phyloP scores from a whole-genome alignment of 2,329 filamentous ascomycete genomes.

The Fusarium vanettenii region DNA sequence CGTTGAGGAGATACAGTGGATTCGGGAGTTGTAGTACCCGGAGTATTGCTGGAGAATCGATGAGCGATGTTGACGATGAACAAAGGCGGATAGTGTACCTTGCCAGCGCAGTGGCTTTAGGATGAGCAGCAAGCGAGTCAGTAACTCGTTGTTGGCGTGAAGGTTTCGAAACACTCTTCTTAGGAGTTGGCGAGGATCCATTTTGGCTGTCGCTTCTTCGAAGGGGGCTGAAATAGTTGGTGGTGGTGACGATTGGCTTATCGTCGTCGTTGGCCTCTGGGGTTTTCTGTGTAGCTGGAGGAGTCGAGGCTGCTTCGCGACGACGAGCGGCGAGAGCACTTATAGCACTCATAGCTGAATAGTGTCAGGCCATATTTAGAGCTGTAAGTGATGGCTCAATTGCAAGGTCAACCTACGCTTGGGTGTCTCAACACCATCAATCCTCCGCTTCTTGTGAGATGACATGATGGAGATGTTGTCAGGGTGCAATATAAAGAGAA shows the following conservation, averaged over 20 bases:
- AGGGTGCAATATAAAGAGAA: not conserved
- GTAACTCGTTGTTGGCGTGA: constrained; percentile 15
- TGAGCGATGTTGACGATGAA: constrained; percentile 1
- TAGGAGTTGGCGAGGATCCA: constrained; percentile 23
- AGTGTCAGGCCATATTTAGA: not conserved
- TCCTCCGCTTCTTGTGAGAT: constrained; percentile 50
- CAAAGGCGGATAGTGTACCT: constrained; percentile 21
- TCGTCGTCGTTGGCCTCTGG: constrained; percentile 32
- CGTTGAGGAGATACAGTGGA: constrained; percentile 1
- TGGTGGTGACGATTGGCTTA: constrained; percentile 25
- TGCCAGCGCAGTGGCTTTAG: constrained; percentile 14
- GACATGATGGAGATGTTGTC: constrained; percentile 34
- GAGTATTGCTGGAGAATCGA: constrained; percentile 5
- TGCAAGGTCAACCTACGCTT: constrained; percentile 42
- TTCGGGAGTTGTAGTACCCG: constrained; percentile 3
- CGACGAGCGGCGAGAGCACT: constrained; percentile 52
- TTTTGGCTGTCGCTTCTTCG: constrained; percentile 30
- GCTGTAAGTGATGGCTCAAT: not conserved
- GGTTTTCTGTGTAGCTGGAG: constrained; percentile 9
- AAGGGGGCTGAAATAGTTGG: constrained; percentile 47
- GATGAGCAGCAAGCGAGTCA: constrained; percentile 17
- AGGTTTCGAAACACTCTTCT: constrained; percentile 29
- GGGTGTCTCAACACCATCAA: constrained; percentile 45
- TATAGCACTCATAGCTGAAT: constrained; percentile 48
- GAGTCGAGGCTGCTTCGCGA: constrained; percentile 34